Base-by-base conservation (phyloP, 148 eudicot genomes). In the Mesembryanthemum crystallinum region DNA sequence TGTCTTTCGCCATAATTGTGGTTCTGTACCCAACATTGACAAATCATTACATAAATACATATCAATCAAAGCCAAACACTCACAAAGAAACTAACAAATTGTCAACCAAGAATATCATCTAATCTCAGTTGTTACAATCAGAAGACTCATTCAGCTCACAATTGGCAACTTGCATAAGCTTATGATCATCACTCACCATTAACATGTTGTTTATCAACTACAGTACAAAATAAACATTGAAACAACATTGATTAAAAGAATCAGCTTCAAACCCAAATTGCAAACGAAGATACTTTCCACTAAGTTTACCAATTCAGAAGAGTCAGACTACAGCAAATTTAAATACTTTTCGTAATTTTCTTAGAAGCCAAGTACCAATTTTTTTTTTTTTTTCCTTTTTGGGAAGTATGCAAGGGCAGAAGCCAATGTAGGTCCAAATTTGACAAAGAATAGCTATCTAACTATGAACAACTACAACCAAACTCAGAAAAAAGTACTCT, bases 1-100 rank as follows among this genome's bases (percentile, higher is more conserved):
- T 91, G 86, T 95, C 98, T 80, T 88, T 90, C 5, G 98, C 98
- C 98, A 95, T 95, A 65, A 86, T 88, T 15, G 63, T 90, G 30
- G 98, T 95, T 66, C 98, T 95, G 88, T 83, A 75, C 60, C 82
- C 72, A 77, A 59, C 59, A 60, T 42, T 14, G 24, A 37, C 7
- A 15, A 25, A 25, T 37, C 23, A 25, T 39, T 43, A 51, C 4
- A 35, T 62, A 27, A 25, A 28, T 43, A 51, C 4, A 35, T 62
- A 27, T 42, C 33, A 11, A 57, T 33, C 7, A 32, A 25, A 27
- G 35, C 55, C 8, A 23, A 47, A 61, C 15, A 20, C 54, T 37
- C 54, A 54, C n/a, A 37, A 30, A 13, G n/a, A 28, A 58, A 24
- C 32, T 11, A 58, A 8, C 64, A 72, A 72, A 17, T 21, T n/a